Percentiles rank a stretch among this genome's conserved stretches.
These are phyloP conservation scores for Salix arbutifolia DNA, from an alignment of 345 rosid genomes.

Conservation along the genomic window DNA sequence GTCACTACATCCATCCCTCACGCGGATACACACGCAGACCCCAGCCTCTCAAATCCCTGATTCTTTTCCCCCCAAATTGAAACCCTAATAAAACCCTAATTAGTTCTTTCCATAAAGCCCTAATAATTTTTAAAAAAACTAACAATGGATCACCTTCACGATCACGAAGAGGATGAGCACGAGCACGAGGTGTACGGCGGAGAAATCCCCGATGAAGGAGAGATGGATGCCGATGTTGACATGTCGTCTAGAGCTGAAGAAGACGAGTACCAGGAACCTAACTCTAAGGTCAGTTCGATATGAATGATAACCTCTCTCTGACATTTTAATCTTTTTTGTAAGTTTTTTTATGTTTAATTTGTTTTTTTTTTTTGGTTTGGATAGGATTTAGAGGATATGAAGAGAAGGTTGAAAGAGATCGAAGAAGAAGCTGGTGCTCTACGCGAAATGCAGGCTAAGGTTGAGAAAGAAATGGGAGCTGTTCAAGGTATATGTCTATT, in stretches of 20 bases:
- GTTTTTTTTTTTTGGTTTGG: background rate
- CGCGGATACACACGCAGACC: background rate
- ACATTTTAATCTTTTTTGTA: background rate
- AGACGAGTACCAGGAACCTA: slow-evolving; percentile 49
- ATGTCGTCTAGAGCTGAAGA: slow-evolving; percentile 46
- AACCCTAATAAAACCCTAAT: background rate
- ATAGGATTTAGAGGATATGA: slow-evolving; percentile 97
- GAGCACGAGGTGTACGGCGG: slow-evolving; percentile 89
- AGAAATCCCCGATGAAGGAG: slow-evolving; percentile 75
- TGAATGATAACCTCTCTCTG: slow-evolving; percentile 1
- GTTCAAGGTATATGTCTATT: slow-evolving; percentile 59
- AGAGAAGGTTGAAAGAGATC: slow-evolving; percentile 88
- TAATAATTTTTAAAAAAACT: background rate
- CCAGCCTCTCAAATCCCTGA: background rate
- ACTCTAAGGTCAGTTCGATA: slow-evolving; percentile 46
- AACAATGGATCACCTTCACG: slow-evolving; percentile 41
- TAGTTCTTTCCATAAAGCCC: background rate
- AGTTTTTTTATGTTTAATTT: background rate
- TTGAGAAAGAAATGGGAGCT: slow-evolving; percentile 98
- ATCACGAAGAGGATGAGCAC: slow-evolving; percentile 21
- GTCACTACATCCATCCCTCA: background rate
- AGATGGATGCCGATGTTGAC: slow-evolving; percentile 66
- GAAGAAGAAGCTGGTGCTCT: slow-evolving; percentile 98
- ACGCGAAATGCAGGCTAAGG: slow-evolving; percentile 99
- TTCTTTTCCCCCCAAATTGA: background rate